Evolutionary conservation across 2,329 filamentous ascomycete species (phyloP).

Genomic region (Curvularia lunata): DNA sequence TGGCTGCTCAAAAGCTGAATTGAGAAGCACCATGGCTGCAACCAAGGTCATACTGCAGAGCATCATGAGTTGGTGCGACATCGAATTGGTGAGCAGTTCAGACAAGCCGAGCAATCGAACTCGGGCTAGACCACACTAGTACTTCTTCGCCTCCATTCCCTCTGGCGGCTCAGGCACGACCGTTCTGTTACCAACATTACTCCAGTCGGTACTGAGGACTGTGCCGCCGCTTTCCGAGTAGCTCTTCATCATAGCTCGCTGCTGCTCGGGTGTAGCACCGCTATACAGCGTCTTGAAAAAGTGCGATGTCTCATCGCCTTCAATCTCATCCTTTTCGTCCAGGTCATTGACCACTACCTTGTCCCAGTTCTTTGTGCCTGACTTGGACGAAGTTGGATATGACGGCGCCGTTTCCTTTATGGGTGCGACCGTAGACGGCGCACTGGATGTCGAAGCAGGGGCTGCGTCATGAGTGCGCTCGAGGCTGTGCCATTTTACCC

Average conservation of each 20-base stretch:
- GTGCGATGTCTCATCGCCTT: conserved; percentile 69
- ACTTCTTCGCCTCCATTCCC: conserved; percentile 78
- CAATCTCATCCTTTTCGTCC: conserved; percentile 60
- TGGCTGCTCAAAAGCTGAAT: too few species aligned
- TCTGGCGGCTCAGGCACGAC: conserved; percentile 78
- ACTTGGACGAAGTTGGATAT: conserved; percentile 87
- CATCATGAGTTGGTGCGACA: too few species aligned
- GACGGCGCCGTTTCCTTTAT: conserved; percentile 54
- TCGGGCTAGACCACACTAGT: conserved; percentile 16
- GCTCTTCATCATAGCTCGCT: conserved; percentile 97
- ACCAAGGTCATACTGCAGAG: too few species aligned
- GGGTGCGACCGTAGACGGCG: conserved; percentile 29
- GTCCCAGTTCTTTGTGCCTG: conserved; percentile 92
- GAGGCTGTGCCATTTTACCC: conserved; percentile 71
- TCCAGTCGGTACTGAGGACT: conserved; percentile 89
- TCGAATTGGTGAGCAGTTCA: too few species aligned
- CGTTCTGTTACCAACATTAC: conserved; percentile 73
- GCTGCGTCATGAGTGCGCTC: conserved; percentile 50
- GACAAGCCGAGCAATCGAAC: not conserved
- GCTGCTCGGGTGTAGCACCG: conserved; percentile 75
- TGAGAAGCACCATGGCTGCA: too few species aligned
- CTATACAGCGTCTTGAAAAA: conserved; percentile 95
- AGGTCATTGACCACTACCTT: conserved; percentile 65
- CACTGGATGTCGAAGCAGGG: conserved; percentile 13
- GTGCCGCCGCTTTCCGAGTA: conserved; percentile 95